These are phyloP conservation scores for Corymbia citriodora DNA, from an alignment of 441 rosid genomes.

Conservation along the genomic window DNA sequence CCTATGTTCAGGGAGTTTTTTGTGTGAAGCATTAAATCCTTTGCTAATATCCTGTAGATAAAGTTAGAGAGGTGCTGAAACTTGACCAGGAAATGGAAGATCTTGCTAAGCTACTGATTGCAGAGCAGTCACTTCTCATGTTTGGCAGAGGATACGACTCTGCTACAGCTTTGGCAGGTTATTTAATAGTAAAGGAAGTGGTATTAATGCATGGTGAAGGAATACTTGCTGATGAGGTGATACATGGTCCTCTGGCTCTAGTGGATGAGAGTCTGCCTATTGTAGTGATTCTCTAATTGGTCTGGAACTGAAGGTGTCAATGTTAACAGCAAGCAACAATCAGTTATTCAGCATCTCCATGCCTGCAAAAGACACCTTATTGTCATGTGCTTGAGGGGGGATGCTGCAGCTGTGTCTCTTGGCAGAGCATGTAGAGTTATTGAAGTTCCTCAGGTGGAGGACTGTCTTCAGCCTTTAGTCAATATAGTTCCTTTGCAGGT, in stretches of 20 bases:
- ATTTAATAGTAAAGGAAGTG: constrained; percentile 90
- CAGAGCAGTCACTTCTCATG: constrained; percentile 89
- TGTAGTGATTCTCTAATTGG: constrained; percentile 45
- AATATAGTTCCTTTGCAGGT: too few relatives aligned
- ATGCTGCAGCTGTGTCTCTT: too few relatives aligned
- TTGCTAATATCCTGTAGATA: constrained; percentile 39
- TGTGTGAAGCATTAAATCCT: not conserved
- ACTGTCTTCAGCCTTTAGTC: too few relatives aligned
- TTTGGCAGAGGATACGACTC: constrained; percentile 96
- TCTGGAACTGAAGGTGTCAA: too few relatives aligned
- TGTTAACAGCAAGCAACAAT: too few relatives aligned
- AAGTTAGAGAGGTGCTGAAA: constrained; percentile 79
- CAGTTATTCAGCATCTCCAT: too few relatives aligned
- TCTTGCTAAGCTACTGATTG: constrained; percentile 64
- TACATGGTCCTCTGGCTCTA: constrained; percentile 93
- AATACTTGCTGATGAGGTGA: constrained; percentile 96
- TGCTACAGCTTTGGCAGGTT: constrained; percentile 96
- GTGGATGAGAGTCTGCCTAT: constrained; percentile 92
- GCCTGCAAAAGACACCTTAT: fast-evolving
- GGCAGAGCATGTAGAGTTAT: too few relatives aligned
- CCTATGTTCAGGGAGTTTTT: not conserved
- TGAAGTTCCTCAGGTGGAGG: too few relatives aligned
- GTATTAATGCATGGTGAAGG: constrained; percentile 98
- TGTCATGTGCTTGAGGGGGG: too few relatives aligned
- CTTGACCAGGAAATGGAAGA: constrained; percentile 87